phyloP scores from a whole-genome alignment of 192 early-diverging fungal species.

The Backusella liffmaniae region DNA sequence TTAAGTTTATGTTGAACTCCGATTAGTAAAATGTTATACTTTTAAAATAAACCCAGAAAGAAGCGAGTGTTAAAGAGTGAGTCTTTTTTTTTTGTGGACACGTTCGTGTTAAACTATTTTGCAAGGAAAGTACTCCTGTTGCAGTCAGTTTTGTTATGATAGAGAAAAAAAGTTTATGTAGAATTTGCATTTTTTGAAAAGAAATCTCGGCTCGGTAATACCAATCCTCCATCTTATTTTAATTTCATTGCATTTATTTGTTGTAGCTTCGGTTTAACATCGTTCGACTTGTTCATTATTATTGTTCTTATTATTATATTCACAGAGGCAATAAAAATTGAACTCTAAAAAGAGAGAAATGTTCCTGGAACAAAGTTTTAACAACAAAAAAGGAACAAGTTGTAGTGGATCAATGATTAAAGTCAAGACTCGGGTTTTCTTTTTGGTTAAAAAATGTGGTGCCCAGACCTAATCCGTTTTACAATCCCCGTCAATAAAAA shows the following conservation, averaged over 20 bases:
- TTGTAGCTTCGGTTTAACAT: background rate
- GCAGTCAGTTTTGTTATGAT: background rate
- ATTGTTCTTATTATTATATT: background rate
- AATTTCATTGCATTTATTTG: background rate
- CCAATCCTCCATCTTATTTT: background rate
- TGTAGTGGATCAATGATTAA: constrained; percentile 5
- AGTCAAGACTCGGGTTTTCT: constrained; percentile 2
- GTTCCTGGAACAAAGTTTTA: background rate
- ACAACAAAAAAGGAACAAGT: background rate
- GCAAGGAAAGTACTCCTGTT: background rate
- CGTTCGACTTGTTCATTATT: background rate
- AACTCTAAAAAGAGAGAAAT: background rate
- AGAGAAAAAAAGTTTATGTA: background rate
- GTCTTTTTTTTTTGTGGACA: background rate
- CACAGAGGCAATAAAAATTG: background rate
- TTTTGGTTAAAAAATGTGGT: background rate
- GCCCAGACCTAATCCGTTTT: background rate
- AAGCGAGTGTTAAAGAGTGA: background rate
- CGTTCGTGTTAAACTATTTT: background rate
- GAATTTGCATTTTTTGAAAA: background rate
- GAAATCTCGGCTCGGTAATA: background rate
- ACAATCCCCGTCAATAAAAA: constrained; percentile 5
- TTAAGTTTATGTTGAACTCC: background rate
- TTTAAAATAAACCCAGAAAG: background rate
- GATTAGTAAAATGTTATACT: background rate